These are phyloP conservation scores for Gypsophila paniculata DNA, from an alignment of 179 eudicot species.

Conservation along the genomic window DNA sequence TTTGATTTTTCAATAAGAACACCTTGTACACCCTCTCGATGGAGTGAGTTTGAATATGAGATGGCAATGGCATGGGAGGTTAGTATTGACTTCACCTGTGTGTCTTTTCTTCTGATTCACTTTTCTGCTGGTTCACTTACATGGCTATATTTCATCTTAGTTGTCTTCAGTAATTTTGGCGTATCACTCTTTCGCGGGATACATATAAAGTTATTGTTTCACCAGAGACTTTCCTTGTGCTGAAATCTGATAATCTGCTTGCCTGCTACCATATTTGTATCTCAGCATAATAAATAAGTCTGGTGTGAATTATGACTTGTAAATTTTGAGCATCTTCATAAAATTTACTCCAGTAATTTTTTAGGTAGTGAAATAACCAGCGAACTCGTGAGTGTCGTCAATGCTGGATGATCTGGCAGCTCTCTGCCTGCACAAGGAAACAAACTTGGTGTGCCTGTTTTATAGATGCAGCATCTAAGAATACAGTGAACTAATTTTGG, in stretches of 20 bases:
- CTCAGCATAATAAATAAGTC: background rate
- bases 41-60: slow-evolving; percentile 82
- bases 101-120: slow-evolving; percentile 6
- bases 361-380: no score
- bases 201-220: background rate
- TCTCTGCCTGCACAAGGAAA: background rate
- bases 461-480: background rate
- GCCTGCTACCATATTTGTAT: background rate
- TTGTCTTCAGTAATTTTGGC: background rate
- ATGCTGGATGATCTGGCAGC: no score
- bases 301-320: background rate
- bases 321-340: background rate
- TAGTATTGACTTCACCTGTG: slow-evolving; percentile 20
- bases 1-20: slow-evolving; percentile 84
- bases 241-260: background rate
- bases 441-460: background rate
- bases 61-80: slow-evolving; percentile 98
- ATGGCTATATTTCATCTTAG: background rate
- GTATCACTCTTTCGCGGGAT: background rate
- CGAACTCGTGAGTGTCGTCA: no score
- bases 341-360: background rate
- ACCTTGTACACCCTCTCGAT: slow-evolving; percentile 90
- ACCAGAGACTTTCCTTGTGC: background rate
- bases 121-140: no score
- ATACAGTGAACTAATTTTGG: background rate